These are phyloP conservation scores for Colletotrichum sp. DNA, from an alignment of 2,329 filamentous ascomycete species.

Conservation along the genomic window DNA sequence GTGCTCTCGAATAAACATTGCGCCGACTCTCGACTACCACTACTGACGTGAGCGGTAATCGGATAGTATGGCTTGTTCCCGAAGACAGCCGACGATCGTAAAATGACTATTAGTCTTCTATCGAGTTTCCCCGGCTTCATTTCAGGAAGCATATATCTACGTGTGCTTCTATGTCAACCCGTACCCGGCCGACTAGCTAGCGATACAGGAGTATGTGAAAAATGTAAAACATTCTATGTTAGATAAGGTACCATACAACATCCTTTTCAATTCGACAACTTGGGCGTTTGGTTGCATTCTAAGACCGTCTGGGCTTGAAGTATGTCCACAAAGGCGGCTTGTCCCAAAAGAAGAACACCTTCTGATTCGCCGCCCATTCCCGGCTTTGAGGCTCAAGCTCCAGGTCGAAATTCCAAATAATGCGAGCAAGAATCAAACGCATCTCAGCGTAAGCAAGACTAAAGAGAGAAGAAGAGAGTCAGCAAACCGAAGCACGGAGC, in stretches of 20 bases:
- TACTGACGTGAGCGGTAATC: fast-evolving
- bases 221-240: too few species aligned
- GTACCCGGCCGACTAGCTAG: too few species aligned
- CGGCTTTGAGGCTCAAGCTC: slow-evolving; percentile 36
- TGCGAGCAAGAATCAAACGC: slow-evolving; percentile 49
- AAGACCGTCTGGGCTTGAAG: neutral
- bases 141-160: fast-evolving
- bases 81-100: fast-evolving
- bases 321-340: slow-evolving; percentile 23
- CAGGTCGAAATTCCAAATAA: slow-evolving; percentile 56
- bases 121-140: too few species aligned
- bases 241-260: too few species aligned
- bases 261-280: neutral
- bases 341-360: slow-evolving; percentile 42
- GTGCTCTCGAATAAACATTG: too few species aligned
- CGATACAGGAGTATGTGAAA: too few species aligned
- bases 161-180: too few species aligned
- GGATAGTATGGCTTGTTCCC: too few species aligned
- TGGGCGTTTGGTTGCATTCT: neutral
- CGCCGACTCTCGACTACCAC: too few species aligned
- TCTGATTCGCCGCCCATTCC: slow-evolving; percentile 44
- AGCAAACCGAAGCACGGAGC: slow-evolving; percentile 38
- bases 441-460: slow-evolving; percentile 58
- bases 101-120: too few species aligned
- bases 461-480: neutral